These are phyloP conservation scores for Sergeia podlipaevii DNA, from an alignment of 208 protist species.

Conservation along the genomic window DNA sequence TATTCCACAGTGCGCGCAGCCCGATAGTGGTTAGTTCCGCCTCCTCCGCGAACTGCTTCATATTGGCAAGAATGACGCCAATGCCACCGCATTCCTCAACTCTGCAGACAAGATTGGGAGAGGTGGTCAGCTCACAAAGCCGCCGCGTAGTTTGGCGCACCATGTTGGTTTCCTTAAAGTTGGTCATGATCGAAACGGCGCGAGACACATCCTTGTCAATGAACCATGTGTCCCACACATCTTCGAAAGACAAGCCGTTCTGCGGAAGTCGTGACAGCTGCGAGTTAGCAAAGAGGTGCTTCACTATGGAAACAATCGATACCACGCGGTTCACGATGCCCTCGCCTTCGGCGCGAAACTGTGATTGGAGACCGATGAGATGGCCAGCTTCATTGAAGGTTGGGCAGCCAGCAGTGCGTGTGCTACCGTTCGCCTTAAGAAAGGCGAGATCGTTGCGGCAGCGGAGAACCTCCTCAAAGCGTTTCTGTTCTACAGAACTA, in stretches of 20 bases:
- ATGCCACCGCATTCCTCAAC: conserved; percentile 48
- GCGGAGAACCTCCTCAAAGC: conserved; percentile 87
- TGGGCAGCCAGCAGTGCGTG: conserved; percentile 73
- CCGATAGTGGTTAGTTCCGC: conserved; percentile 39
- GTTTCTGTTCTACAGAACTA: conserved; percentile 55
- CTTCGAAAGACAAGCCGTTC: conserved; percentile 40
- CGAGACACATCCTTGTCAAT: conserved; percentile 67
- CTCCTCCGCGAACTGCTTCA: conserved; percentile 54
- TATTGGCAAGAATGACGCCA: conserved; percentile 47
- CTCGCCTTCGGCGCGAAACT: conserved; percentile 54
- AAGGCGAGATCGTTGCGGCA: conserved; percentile 66
- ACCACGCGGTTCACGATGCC: conserved; percentile 81
- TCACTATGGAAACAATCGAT: conserved; percentile 79
- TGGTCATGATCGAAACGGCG: conserved; percentile 67
- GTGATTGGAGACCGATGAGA: conserved; percentile 84
- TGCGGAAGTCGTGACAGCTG: conserved; percentile 72
- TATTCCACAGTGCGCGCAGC: conserved; percentile 80
- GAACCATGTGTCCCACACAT: conserved; percentile 91
- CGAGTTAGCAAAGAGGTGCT: conserved; percentile 87
- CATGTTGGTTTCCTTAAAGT: conserved; percentile 70
- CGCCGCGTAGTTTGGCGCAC: conserved; percentile 45
- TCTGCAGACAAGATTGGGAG: conserved; percentile 39
- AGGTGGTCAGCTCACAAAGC: conserved; percentile 59
- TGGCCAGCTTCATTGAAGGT: conserved; percentile 83
- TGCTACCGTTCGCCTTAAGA: conserved; percentile 67